These are phyloP conservation scores for Dryadomyces quercus-mongolicae DNA, from an alignment of 2,329 filamentous ascomycete genomes.

Conservation along the genomic window DNA sequence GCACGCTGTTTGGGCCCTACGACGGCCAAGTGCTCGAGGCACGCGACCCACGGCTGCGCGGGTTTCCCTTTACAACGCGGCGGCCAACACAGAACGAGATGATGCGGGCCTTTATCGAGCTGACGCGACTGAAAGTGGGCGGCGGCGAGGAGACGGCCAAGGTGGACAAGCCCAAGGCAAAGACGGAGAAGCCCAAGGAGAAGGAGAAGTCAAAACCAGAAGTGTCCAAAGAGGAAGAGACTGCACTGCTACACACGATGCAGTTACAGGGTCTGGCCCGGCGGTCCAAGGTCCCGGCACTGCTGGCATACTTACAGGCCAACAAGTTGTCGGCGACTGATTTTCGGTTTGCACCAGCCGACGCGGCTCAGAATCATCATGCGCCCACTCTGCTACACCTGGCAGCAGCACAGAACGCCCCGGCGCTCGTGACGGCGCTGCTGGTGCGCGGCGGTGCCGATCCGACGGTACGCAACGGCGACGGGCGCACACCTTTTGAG, in stretches of 20 bases:
- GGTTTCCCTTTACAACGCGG: conserved; percentile 87
- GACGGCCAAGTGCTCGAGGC: conserved; percentile 72
- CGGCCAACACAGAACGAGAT: conserved; percentile 88
- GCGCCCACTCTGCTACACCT: conserved; percentile 77
- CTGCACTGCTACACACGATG: conserved; percentile 67
- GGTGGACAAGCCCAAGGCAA: conserved; percentile 13
- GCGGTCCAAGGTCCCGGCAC: conserved; percentile 76
- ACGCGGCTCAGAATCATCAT: conserved; percentile 51
- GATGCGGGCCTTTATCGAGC: conserved; percentile 86
- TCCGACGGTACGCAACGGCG: conserved; percentile 55
- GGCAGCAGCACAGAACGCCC: conserved; percentile 68
- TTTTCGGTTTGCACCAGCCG: conserved; percentile 63
- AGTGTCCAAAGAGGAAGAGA: conserved; percentile 65
- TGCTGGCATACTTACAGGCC: conserved; percentile 71
- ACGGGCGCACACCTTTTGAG: conserved; percentile 80
- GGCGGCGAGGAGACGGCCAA: conserved; percentile 21
- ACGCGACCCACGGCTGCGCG: conserved; percentile 69
- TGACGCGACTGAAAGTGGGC: conserved; percentile 76
- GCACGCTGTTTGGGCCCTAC: conserved; percentile 83
- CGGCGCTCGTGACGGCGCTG: conserved; percentile 65
- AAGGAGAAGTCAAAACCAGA: conserved; percentile 21
- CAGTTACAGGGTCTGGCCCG: conserved; percentile 82
- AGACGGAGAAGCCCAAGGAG: conserved; percentile 49
- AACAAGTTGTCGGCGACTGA: conserved; percentile 54
- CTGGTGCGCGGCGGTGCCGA: conserved; percentile 64